phyloP scores from a whole-genome alignment of 345 rosid species.

The Lagerstroemia speciosa region DNA sequence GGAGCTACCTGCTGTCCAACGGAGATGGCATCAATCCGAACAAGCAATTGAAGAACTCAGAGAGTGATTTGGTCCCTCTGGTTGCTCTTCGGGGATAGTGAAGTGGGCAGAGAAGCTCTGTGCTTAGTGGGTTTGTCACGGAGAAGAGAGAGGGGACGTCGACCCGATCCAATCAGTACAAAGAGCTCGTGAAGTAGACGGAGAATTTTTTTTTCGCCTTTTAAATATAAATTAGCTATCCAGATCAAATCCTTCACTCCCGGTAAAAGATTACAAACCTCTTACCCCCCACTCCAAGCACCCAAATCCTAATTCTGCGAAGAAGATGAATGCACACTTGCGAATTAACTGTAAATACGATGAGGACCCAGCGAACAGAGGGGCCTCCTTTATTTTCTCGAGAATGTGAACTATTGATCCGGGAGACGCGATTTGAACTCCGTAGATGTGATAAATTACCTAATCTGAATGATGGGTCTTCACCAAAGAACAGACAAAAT shows the following conservation, averaged over 20 bases:
- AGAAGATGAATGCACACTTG: no score
- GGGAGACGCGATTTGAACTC: no score
- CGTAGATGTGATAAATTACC: no score
- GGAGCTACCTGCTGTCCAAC: neutral
- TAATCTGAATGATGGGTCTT: no score
- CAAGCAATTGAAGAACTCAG: neutral
- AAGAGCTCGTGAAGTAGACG: neutral
- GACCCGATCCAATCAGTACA: neutral
- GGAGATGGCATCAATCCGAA: neutral
- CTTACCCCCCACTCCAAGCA: no score
- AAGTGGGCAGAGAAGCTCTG: neutral
- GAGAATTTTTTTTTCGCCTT: conserved; percentile 2
- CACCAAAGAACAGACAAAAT: no score
- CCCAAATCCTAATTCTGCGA: no score
- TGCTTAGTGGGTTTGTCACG: neutral
- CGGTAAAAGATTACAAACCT: no score
- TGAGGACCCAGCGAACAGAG: no score
- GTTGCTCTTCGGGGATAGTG: neutral
- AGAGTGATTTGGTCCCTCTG: neutral
- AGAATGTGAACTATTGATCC: no score
- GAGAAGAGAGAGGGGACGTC: neutral
- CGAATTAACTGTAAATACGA: no score
- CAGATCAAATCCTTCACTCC: neutral
- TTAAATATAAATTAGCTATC: neutral
- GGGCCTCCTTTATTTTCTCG: no score